These are phyloP conservation scores for Butyriboletus loyo DNA, from an alignment of 768 basidiomycete species.

Conservation along the genomic window DNA sequence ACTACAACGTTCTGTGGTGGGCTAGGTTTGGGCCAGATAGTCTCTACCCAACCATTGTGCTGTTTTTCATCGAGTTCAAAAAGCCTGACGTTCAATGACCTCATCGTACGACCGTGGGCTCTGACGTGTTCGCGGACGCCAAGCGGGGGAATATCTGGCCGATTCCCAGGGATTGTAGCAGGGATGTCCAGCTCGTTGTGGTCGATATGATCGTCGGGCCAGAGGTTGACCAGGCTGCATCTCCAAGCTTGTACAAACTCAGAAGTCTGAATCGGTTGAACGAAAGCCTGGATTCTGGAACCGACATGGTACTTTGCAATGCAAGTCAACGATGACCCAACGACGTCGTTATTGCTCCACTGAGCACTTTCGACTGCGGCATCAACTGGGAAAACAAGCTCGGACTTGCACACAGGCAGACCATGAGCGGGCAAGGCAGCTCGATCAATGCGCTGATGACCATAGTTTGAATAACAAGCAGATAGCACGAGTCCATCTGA, in stretches of 20 bases:
- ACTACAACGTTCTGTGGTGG: too few species aligned
- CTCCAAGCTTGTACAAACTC: background rate
- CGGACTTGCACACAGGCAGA: background rate
- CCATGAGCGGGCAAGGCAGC: too few species aligned
- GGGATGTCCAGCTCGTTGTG: background rate
- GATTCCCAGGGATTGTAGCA: conserved; percentile 25
- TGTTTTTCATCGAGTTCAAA: conserved; percentile 26
- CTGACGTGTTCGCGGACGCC: conserved; percentile 22
- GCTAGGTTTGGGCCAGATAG: too few species aligned
- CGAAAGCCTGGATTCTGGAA: too few species aligned
- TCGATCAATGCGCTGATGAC: too few species aligned
- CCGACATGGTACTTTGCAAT: background rate
- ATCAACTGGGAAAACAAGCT: too few species aligned
- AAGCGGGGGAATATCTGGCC: conserved; percentile 16
- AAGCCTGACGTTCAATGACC: conserved; percentile 16
- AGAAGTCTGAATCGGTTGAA: too few species aligned
- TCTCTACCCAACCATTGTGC: conserved; percentile 2
- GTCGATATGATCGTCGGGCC: background rate
- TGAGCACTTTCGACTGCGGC: too few species aligned
- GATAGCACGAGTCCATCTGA: too few species aligned
- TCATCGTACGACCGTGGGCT: conserved; percentile 17
- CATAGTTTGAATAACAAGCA: background rate
- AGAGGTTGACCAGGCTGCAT: conserved; percentile 10
- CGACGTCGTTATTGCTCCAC: too few species aligned
- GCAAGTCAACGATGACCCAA: background rate